These are phyloP conservation scores for Meira miltonrushii DNA, from an alignment of 1,284 basidiomycete genomes.

Conservation along the genomic window DNA sequence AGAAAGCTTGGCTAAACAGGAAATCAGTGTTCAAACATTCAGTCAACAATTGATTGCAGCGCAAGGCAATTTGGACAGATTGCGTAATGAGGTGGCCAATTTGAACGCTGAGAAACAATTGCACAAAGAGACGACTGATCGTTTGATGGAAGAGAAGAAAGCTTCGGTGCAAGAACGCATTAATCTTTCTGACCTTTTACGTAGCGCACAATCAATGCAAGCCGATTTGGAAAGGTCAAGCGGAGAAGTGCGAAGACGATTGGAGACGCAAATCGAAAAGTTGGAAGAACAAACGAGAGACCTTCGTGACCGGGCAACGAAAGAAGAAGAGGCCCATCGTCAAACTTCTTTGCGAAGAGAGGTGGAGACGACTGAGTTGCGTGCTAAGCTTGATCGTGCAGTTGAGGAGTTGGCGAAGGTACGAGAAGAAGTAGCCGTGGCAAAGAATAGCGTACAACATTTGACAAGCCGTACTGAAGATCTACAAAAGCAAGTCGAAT, in stretches of 20 bases:
- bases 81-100: conserved; percentile 73
- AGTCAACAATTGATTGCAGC: conserved; percentile 60
- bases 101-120: conserved; percentile 78
- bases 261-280: conserved; percentile 74
- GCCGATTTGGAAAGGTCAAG: conserved; percentile 75
- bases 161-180: conserved; percentile 72
- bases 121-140: conserved; percentile 26
- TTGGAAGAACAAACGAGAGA: conserved; percentile 63
- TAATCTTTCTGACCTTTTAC: conserved; percentile 76
- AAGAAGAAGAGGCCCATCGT: conserved; percentile 73
- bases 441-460: conserved; percentile 74
- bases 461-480: conserved; percentile 71
- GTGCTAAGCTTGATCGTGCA: conserved; percentile 66
- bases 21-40: conserved; percentile 54
- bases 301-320: conserved; percentile 66
- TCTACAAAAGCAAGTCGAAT: conserved; percentile 66
- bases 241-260: conserved; percentile 69
- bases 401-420: conserved; percentile 68
- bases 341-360: conserved; percentile 71
- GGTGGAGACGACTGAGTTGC: conserved; percentile 71
- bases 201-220: conserved; percentile 81
- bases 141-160: conserved; percentile 75
- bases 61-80: conserved; percentile 26
- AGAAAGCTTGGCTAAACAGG: conserved; percentile 54
- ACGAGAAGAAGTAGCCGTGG: conserved; percentile 67